Percentiles rank a stretch among this genome's conserved stretches.
These are phyloP conservation scores for Solidago caesia DNA, from an alignment of 129 eudicot genomes.

Conservation along the genomic window DNA sequence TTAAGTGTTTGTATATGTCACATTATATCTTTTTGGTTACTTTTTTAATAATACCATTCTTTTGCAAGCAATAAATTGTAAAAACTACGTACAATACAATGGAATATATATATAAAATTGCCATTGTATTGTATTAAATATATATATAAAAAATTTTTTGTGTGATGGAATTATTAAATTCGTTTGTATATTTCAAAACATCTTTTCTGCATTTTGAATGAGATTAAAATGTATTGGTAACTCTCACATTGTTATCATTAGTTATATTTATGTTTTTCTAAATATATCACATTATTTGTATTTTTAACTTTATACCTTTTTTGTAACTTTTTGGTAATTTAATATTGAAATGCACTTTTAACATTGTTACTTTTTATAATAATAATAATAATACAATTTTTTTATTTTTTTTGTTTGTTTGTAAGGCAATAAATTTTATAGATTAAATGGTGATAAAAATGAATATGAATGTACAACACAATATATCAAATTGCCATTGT, in stretches of 20 bases:
- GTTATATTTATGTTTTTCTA: neutral
- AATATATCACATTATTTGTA: neutral
- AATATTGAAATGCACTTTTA: neutral
- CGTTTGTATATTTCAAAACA: neutral
- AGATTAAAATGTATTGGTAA: neutral
- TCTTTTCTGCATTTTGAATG: neutral
- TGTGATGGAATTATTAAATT: too few relatives aligned
- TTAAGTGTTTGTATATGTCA: neutral
- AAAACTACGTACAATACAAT: too few relatives aligned
- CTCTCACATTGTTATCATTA: conserved; percentile 1
- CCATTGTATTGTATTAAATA: too few relatives aligned
- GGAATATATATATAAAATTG: too few relatives aligned
- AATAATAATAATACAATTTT: too few relatives aligned
- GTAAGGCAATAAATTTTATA: too few relatives aligned
- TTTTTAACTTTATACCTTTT: neutral
- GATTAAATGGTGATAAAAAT: too few relatives aligned
- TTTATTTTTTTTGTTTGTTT: too few relatives aligned
- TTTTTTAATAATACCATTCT: neutral
- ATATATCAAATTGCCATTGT: too few relatives aligned
- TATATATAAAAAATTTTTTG: too few relatives aligned
- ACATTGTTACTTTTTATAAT: conserved; percentile 3
- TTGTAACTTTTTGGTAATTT: neutral
- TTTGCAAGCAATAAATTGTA: too few relatives aligned
- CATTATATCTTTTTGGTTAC: neutral
- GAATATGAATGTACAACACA: too few relatives aligned